Evolutionary conservation across 2,329 filamentous ascomycete species (phyloP).

Genomic region (Capronia americana): DNA sequence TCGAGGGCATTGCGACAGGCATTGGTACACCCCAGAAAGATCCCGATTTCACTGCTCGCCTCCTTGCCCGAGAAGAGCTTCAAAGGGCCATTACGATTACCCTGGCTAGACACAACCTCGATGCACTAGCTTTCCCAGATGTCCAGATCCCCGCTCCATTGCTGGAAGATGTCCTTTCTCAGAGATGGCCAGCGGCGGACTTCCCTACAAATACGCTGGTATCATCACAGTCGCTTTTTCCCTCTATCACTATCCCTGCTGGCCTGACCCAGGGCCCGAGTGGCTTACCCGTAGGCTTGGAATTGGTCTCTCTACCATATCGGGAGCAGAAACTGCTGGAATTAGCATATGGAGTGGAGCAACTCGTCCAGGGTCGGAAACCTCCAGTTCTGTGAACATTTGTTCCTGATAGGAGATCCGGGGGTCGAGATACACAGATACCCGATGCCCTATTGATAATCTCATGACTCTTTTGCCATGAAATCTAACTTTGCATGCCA

Average conservation of each 20-base stretch:
- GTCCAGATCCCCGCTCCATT: constrained; percentile 24
- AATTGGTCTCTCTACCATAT: constrained; percentile 24
- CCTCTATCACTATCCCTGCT: constrained; percentile 25
- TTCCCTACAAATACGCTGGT: constrained; percentile 30
- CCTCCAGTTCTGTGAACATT: constrained; percentile 17
- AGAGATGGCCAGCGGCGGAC: constrained; percentile 12
- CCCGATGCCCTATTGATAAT: background rate
- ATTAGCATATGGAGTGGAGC: constrained; percentile 27
- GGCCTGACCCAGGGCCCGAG: constrained; percentile 16
- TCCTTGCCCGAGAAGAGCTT: constrained; percentile 21
- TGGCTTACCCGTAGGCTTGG: constrained; percentile 25
- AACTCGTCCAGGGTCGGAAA: constrained; percentile 17
- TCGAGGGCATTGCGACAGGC: constrained; percentile 26
- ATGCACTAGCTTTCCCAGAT: constrained; percentile 27
- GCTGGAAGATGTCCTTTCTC: constrained; percentile 22
- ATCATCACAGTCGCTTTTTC: constrained; percentile 23
- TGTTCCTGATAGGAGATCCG: background rate
- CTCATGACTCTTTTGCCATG: too few relatives aligned
- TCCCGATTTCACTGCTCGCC: constrained; percentile 18
- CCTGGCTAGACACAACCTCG: constrained; percentile 21
- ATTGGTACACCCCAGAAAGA: constrained; percentile 13
- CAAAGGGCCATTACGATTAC: constrained; percentile 14
- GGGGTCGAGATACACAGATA: background rate
- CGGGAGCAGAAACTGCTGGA: constrained; percentile 25
- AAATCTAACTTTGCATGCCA: too few relatives aligned